Evolutionary conservation across 208 protist genomes (phyloP).

Genomic region (Tritrichomonas foetus): DNA sequence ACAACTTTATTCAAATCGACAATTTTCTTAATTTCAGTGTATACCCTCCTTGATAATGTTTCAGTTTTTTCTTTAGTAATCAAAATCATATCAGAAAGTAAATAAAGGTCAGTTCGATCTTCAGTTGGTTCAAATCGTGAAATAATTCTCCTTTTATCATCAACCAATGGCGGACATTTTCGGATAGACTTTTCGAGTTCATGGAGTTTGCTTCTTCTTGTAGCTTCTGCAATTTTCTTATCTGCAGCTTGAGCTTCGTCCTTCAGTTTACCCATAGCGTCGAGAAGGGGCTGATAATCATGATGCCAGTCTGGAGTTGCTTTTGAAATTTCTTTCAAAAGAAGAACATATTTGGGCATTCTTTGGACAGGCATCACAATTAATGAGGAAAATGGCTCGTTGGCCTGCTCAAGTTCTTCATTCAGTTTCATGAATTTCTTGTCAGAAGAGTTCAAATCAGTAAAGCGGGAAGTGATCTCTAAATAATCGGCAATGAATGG

Average conservation of each 20-base stretch:
- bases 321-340: not conserved
- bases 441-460: not conserved
- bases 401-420: not conserved
- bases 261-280: not conserved
- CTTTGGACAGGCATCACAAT: not conserved
- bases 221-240: not conserved
- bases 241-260: not conserved
- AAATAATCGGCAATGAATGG: not conserved
- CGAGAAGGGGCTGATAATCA: not conserved
- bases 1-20: not conserved
- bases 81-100: not conserved
- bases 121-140: not conserved
- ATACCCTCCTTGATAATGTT: not conserved
- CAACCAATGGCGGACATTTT: not conserved
- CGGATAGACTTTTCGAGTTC: not conserved
- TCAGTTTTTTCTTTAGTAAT: not conserved
- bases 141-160: not conserved
- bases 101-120: not conserved
- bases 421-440: not conserved
- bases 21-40: not conserved
- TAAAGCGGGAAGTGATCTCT: not conserved
- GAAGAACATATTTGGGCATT: slow-evolving; percentile 2
- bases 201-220: not conserved
- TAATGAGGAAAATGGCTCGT: not conserved
- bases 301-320: not conserved